Base-by-base conservation (phyloP, 805 yeast species). In the Schwanniomyces sp. region DNA sequence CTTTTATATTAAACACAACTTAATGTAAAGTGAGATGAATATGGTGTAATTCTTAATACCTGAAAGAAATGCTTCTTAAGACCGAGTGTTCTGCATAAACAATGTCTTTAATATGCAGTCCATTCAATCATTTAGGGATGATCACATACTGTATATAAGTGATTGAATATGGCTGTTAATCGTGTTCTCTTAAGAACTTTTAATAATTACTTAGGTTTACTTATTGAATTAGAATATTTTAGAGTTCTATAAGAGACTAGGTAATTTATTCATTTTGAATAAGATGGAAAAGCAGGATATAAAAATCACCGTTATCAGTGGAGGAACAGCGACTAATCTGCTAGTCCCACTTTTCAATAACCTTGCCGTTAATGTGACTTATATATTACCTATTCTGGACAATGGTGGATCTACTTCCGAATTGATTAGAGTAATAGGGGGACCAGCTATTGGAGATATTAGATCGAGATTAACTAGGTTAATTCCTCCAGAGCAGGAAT, bases 351-450 rank as follows among this genome's bases (percentile, higher is more conserved):
- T 84, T 9, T 84, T 88, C 53, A 71, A 76, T 34, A 46, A 63
- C 2, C 54, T 82, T 2, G 62, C 81, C 0, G 50, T 64, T n/a
- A 59, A 70, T 8, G 68, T 87, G 4, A 69, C 85, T 2, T 91
- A 86, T 55, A 76, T 91, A 4, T 67, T 91, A 30, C 98, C 98
- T 0, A 81, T 91, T 12, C 82, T 88, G 41, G 98, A 91, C 63
- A 91, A 91, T 61, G 98, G 98, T 14, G 97, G 97, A 0, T 91
- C 97, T 1, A 89, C 97, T 0, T 85, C 95, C 25, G 97, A 91
- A 65, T 79, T 91, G 21, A 75, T 91, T 5, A 69, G 97, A 11
- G 88, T 90, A 1, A 74, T 91, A 14, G 96, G 96, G 2, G 97
- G 98, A 0, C 96, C 96, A 2, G 97, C 97, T 0, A 89, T 91